Conservation (phyloP, 805 yeast species). For the Candida ovalis region DNA sequence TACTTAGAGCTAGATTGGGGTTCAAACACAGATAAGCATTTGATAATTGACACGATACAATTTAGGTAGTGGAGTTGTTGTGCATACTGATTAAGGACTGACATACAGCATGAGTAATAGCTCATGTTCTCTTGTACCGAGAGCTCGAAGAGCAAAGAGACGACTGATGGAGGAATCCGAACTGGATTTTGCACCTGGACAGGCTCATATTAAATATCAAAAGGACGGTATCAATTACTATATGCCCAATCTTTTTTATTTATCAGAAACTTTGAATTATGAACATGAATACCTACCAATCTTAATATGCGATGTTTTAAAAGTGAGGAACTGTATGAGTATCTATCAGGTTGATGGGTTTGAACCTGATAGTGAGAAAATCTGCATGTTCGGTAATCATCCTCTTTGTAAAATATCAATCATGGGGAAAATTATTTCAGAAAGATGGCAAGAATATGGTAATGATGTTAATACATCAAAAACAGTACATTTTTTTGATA, state of each 20-base stretch:
- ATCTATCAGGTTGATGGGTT: slow-evolving; percentile 28
- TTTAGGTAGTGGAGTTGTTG: too few relatives aligned
- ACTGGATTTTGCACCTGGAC: slow-evolving; percentile 17
- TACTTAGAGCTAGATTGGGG: too few relatives aligned
- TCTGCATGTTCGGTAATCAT: slow-evolving; percentile 37
- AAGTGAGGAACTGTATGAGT: slow-evolving; percentile 15
- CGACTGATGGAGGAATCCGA: slow-evolving; percentile 3
- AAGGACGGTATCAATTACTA: slow-evolving; percentile 30
- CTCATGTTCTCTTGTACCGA: not conserved
- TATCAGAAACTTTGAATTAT: slow-evolving; percentile 27
- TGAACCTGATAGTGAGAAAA: slow-evolving; percentile 11
- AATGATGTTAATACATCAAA: not conserved
- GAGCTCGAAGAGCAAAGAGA: slow-evolving; percentile 3
- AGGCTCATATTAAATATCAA: slow-evolving; percentile 24
- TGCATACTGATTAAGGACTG: too few relatives aligned
- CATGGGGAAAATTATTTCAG: slow-evolving; percentile 35
- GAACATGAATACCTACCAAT: slow-evolving; percentile 26
- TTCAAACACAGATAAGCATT: too few relatives aligned
- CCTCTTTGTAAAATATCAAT: slow-evolving; percentile 37
- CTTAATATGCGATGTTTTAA: slow-evolving; percentile 28
- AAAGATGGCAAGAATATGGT: slow-evolving; percentile 20
- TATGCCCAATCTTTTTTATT: slow-evolving; percentile 33
- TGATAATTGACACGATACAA: too few relatives aligned
- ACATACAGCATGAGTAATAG: not conserved
- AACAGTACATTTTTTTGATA: slow-evolving; percentile 19